A percentile compares a stretch with the other conserved stretches of the same genome.
These are phyloP conservation scores for Furcasterigmium sp. DNA, from an alignment of 2,329 filamentous ascomycete genomes.

Conservation along the genomic window DNA sequence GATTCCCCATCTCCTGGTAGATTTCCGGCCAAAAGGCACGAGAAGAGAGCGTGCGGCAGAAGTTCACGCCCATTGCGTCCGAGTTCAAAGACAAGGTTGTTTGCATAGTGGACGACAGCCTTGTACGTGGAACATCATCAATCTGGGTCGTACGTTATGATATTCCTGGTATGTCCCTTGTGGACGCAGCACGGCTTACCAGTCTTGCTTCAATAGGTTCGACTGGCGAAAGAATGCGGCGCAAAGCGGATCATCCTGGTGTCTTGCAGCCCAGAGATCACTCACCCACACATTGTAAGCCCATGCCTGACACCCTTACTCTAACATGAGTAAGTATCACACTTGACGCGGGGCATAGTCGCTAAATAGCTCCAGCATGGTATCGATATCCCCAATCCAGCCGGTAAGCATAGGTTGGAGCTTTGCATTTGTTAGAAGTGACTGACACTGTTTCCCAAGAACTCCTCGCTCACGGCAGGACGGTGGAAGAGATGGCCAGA, in stretches of 20 bases:
- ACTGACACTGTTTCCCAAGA: slow-evolving; percentile 17
- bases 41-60: slow-evolving; percentile 81
- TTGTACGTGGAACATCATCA: too few relatives aligned
- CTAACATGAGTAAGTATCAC: slow-evolving; percentile 1
- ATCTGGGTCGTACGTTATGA: too few relatives aligned
- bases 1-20: too few relatives aligned
- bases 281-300: slow-evolving; percentile 79
- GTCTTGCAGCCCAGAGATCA: slow-evolving; percentile 77
- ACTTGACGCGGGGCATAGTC: too few relatives aligned
- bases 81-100: slow-evolving; percentile 81
- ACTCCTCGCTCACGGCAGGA: slow-evolving; percentile 34
- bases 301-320: not conserved
- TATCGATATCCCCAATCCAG: slow-evolving; percentile 39
- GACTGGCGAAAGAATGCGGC: slow-evolving; percentile 78
- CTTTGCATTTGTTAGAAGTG: not conserved
- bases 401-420: not conserved
- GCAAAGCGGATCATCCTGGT: slow-evolving; percentile 79
- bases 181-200: too few relatives aligned
- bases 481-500: slow-evolving; percentile 33
- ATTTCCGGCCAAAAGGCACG: too few relatives aligned
- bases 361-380: slow-evolving; percentile 37
- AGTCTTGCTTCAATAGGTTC: too few relatives aligned
- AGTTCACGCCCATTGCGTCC: slow-evolving; percentile 78
- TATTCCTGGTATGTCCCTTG: too few relatives aligned
- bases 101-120: slow-evolving; percentile 81